Conservation (phyloP, 1,139 yeast genomes). For the Yamadazyma sp. region DNA sequence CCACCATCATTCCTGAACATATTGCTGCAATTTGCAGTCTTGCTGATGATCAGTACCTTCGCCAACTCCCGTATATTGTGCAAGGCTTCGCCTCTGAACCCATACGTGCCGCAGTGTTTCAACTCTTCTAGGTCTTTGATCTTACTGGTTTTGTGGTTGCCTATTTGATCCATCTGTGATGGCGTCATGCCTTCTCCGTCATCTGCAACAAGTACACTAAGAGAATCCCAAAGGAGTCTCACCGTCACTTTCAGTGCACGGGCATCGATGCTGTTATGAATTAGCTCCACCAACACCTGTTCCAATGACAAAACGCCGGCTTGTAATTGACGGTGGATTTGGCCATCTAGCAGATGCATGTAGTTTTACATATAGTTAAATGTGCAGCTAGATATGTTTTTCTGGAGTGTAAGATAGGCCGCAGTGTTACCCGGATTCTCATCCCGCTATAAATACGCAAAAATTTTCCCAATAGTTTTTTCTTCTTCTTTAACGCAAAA, state of each 20-base stretch:
- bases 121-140: conserved; percentile 53
- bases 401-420: neutral
- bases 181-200: conserved; percentile 71
- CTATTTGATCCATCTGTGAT: conserved; percentile 63
- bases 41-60: conserved; percentile 5
- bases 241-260: conserved; percentile 62
- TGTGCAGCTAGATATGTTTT: neutral
- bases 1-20: neutral
- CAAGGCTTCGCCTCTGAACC: conserved; percentile 83
- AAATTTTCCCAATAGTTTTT: conserved; percentile 5
- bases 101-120: conserved; percentile 47
- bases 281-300: conserved; percentile 65
- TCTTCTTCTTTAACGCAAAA: conserved; percentile 13
- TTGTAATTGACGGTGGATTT: neutral
- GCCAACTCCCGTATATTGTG: conserved; percentile 45
- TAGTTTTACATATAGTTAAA: too few relatives aligned
- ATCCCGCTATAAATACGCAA: conserved; percentile 6
- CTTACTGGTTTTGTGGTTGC: conserved; percentile 75
- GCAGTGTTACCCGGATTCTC: conserved; percentile 8
- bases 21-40: neutral
- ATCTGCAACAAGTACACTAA: conserved; percentile 68
- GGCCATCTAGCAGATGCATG: neutral
- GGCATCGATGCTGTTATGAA: conserved; percentile 83
- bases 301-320: conserved; percentile 9
- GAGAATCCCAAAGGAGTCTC: conserved; percentile 55